Percentiles rank a stretch among this genome's conserved stretches.
phyloP scores from a whole-genome alignment of 495 filamentous ascomycete genomes.

The Xylaria scruposa region DNA sequence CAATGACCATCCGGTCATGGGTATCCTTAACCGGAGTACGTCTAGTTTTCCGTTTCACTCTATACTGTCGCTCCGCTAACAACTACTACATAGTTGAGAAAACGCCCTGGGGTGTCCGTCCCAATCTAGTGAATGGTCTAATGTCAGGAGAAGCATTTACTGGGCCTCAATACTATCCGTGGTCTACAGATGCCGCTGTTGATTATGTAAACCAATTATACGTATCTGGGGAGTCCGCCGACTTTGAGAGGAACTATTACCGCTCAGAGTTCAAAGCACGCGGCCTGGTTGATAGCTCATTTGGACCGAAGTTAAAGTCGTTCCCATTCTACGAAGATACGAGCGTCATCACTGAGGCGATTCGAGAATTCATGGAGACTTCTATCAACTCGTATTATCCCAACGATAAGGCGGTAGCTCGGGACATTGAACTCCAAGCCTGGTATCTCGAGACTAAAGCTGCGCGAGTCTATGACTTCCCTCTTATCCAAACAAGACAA shows the following conservation, averaged over 20 bases:
- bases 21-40: constrained; percentile 24
- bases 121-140: neutral
- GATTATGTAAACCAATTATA: neutral
- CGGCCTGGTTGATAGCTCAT: constrained; percentile 39
- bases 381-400: constrained; percentile 46
- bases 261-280: constrained; percentile 35
- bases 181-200: neutral
- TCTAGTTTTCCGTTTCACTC: neutral
- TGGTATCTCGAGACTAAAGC: constrained; percentile 32
- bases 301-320: constrained; percentile 39
- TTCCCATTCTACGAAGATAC: constrained; percentile 48
- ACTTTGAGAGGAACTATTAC: constrained; percentile 45
- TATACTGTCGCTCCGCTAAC: constrained; percentile 2
- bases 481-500: constrained; percentile 23
- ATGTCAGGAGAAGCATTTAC: neutral
- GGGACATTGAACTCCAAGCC: constrained; percentile 43
- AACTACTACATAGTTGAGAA: constrained; percentile 10
- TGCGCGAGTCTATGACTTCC: constrained; percentile 38
- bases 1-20: constrained; percentile 30
- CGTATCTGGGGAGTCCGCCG: constrained; percentile 25
- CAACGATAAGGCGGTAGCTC: constrained; percentile 20
- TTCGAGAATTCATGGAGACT: constrained; percentile 36
- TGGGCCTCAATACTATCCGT: constrained; percentile 12
- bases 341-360: constrained; percentile 31
- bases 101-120: constrained; percentile 12